phyloP scores from a whole-genome alignment of 2,329 filamentous ascomycete genomes.

The Penicillium sp. region DNA sequence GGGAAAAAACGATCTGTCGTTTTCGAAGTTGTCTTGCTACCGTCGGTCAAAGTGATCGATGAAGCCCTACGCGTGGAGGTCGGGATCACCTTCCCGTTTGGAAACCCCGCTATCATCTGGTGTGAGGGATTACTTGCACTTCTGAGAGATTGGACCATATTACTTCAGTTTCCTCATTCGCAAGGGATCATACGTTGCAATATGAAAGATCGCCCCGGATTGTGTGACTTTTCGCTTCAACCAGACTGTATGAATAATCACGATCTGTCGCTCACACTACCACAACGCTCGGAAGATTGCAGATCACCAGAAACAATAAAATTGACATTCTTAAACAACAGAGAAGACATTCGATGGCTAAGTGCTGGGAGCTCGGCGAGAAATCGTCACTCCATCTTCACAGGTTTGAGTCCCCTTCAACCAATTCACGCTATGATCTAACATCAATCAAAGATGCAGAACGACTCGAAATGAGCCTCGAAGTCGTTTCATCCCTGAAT shows the following conservation, averaged over 20 bases:
- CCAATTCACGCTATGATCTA: background rate
- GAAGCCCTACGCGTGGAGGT: background rate
- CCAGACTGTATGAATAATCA: background rate
- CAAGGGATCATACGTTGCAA: background rate
- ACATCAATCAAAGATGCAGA: constrained; percentile 10
- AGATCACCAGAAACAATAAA: background rate
- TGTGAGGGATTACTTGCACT: background rate
- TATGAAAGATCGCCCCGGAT: background rate
- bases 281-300: background rate
- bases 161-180: background rate
- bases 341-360: constrained; percentile 15
- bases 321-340: constrained; percentile 15
- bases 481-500: constrained; percentile 1
- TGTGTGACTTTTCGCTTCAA: background rate
- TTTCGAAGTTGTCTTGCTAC: no score
- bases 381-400: constrained; percentile 15
- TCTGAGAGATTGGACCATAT: background rate
- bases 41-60: no score
- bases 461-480: constrained; percentile 15
- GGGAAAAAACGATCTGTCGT: no score
- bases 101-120: background rate
- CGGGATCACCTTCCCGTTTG: background rate
- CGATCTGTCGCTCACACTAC: background rate
- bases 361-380: constrained; percentile 15
- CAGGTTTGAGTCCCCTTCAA: constrained; percentile 2